Percentiles rank a stretch among this genome's conserved stretches.
Evolutionary conservation across 169 alveolate genomes (phyloP).

Genomic region (Cryptosporidium baileyi): DNA sequence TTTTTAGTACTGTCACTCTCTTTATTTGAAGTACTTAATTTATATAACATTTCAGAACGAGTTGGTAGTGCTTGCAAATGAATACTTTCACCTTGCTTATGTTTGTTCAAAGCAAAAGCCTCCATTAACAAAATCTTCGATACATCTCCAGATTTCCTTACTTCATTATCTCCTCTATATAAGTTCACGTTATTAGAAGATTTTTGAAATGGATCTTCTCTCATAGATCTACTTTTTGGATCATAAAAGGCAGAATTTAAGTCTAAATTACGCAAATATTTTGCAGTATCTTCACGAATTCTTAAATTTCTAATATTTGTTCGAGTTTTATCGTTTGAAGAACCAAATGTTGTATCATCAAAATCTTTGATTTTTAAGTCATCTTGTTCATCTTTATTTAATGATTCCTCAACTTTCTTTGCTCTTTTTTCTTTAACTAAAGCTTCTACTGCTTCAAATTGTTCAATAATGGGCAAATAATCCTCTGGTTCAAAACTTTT

Average conservation of each 20-base stretch:
- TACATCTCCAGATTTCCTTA: slow-evolving; percentile 81
- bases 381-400: slow-evolving; percentile 52
- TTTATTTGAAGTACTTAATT: slow-evolving; percentile 9
- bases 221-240: slow-evolving; percentile 94
- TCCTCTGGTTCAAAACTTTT: slow-evolving; percentile 92
- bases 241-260: slow-evolving; percentile 94
- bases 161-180: slow-evolving; percentile 88
- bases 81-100: slow-evolving; percentile 45
- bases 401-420: slow-evolving; percentile 74
- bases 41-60: slow-evolving; percentile 42
- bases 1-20: background rate
- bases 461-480: slow-evolving; percentile 85
- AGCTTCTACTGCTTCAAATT: slow-evolving; percentile 87
- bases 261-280: slow-evolving; percentile 92
- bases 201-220: slow-evolving; percentile 87
- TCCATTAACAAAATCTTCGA: slow-evolving; percentile 39
- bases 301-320: slow-evolving; percentile 90
- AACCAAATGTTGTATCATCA: slow-evolving; percentile 76
- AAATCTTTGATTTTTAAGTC: slow-evolving; percentile 72
- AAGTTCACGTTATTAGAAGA: slow-evolving; percentile 74
- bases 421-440: slow-evolving; percentile 82
- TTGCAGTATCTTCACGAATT: slow-evolving; percentile 96
- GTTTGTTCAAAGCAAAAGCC: slow-evolving; percentile 21
- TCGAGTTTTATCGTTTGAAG: slow-evolving; percentile 82
- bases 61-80: slow-evolving; percentile 57